phyloP scores from a whole-genome alignment of 2,329 filamentous ascomycete species.

The Ambrosiella beaveri region DNA sequence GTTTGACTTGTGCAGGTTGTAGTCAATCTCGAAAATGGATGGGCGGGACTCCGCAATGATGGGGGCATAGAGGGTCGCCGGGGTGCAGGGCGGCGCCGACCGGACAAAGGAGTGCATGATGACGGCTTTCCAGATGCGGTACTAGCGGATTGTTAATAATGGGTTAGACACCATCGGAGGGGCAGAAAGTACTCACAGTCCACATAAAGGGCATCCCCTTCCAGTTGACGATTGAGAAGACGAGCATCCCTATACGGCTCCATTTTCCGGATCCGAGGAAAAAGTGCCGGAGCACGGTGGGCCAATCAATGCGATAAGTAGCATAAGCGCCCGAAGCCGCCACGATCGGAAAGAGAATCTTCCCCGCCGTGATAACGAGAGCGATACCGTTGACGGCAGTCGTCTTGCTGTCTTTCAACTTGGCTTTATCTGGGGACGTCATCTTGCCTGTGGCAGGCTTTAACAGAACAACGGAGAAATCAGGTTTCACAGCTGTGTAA shows the following conservation, averaged over 20 bases:
- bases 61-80: conserved; percentile 55
- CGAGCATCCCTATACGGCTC: conserved; percentile 33
- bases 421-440: neutral
- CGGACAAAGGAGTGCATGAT: conserved; percentile 35
- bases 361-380: conserved; percentile 19
- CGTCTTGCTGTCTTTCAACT: conserved; percentile 2
- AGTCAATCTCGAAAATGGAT: conserved; percentile 64
- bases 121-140: conserved; percentile 41
- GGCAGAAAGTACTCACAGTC: conserved; percentile 39
- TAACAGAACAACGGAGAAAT: neutral
- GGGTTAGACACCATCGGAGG: neutral
- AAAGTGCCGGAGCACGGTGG: conserved; percentile 24
- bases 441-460: neutral
- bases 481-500: too few species aligned
- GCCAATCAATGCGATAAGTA: conserved; percentile 28
- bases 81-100: conserved; percentile 30
- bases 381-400: conserved; percentile 12
- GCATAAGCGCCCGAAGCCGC: conserved; percentile 30
- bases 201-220: conserved; percentile 61
- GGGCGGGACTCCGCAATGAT: conserved; percentile 49
- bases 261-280: conserved; percentile 36
- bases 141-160: conserved; percentile 21
- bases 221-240: conserved; percentile 46
- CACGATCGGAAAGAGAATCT: conserved; percentile 25
- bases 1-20: conserved; percentile 71